Percentiles rank a stretch among this genome's conserved stretches.
These are phyloP conservation scores for Chalaropsis thielavioides DNA, from an alignment of 2,329 filamentous ascomycete genomes.

Conservation along the genomic window DNA sequence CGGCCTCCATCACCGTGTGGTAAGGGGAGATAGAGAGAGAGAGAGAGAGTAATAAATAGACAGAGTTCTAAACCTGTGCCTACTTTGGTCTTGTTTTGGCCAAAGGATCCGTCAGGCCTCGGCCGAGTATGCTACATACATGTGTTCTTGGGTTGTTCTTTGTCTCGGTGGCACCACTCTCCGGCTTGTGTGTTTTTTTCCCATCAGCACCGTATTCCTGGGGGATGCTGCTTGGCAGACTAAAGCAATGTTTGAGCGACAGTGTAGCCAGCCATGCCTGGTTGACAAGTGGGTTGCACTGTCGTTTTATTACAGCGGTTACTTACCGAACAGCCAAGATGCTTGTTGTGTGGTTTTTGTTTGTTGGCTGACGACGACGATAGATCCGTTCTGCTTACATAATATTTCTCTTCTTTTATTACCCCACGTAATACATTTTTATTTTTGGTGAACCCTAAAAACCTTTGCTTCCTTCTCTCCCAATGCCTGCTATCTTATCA, in stretches of 20 bases:
- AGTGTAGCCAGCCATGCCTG: neutral
- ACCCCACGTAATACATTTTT: neutral
- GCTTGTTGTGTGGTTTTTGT: neutral
- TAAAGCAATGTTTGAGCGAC: neutral
- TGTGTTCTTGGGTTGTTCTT: neutral
- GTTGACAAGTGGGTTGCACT: neutral
- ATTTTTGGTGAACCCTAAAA: neutral
- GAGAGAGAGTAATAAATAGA: neutral
- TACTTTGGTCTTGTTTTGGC: neutral
- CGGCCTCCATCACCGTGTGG: slow-evolving; percentile 33
- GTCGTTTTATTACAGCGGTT: neutral
- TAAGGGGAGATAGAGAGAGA: neutral
- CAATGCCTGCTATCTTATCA: neutral
- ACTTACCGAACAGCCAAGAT: neutral
- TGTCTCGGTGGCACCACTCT: neutral
- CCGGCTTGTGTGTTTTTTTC: neutral
- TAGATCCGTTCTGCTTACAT: neutral
- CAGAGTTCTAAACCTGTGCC: neutral
- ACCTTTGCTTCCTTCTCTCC: neutral
- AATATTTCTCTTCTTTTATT: neutral
- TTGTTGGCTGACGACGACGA: neutral
- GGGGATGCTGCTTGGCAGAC: neutral
- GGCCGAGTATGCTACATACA: neutral
- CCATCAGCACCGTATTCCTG: neutral
- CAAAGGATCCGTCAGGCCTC: neutral